Evolutionary conservation across 2,329 filamentous ascomycete species (phyloP).

Genomic region (Botryotinia narcissicola): DNA sequence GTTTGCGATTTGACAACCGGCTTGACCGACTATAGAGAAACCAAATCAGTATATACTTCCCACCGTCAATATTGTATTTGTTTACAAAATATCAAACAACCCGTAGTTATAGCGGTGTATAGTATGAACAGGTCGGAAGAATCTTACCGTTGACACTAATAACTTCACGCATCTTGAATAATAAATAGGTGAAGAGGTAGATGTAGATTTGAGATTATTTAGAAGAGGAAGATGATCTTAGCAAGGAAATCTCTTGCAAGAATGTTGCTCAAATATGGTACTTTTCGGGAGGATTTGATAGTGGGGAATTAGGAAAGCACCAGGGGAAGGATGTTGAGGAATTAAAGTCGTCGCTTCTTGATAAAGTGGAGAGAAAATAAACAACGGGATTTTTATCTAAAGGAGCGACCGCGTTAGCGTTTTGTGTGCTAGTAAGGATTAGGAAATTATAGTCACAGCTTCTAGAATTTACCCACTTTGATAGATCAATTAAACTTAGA

Average conservation of each 20-base stretch:
- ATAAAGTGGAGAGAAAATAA: slow-evolving; percentile 11
- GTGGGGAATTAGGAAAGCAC: slow-evolving; percentile 27
- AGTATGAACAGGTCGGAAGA: slow-evolving; percentile 35
- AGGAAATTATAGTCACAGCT: slow-evolving; percentile 15
- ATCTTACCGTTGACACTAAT: slow-evolving; percentile 95
- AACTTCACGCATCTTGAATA: slow-evolving; percentile 89
- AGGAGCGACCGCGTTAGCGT: slow-evolving; percentile 18
- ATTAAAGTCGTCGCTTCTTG: slow-evolving; percentile 24
- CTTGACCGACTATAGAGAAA: slow-evolving; percentile 81
- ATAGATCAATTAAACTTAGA: not conserved
- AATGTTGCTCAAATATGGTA: slow-evolving; percentile 23
- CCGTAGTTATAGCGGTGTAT: slow-evolving; percentile 43
- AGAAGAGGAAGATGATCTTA: slow-evolving; percentile 20
- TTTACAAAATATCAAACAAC: slow-evolving; percentile 26
- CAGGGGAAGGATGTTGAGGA: slow-evolving; percentile 20
- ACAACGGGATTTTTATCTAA: slow-evolving; percentile 17
- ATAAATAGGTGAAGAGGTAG: slow-evolving; percentile 32
- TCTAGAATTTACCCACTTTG: not conserved
- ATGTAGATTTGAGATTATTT: slow-evolving; percentile 11
- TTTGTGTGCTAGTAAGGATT: slow-evolving; percentile 4
- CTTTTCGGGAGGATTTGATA: slow-evolving; percentile 24
- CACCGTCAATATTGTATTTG: slow-evolving; percentile 24
- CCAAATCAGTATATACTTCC: slow-evolving; percentile 28
- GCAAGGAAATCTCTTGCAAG: slow-evolving; percentile 22
- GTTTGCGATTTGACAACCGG: slow-evolving; percentile 99